phyloP scores from a whole-genome alignment of 1,284 basidiomycete genomes.

The Ceratobasidium sp. region DNA sequence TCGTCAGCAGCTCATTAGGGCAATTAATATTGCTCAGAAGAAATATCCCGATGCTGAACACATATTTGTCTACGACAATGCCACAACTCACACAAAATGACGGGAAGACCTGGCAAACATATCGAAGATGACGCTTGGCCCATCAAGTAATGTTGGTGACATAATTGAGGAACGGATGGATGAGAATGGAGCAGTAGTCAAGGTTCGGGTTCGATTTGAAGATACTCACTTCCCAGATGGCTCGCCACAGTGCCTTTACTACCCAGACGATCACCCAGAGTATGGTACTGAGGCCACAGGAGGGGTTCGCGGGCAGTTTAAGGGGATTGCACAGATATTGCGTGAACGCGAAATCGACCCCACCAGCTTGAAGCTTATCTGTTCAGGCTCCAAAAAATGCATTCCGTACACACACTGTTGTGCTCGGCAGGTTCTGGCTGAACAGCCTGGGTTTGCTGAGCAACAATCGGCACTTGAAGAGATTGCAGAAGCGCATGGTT shows the following conservation, averaged over 20 bases:
- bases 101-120: conserved; percentile 43
- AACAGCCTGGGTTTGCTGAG: conserved; percentile 32
- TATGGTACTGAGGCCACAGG: background rate
- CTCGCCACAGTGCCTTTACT: background rate
- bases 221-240: conserved; percentile 44
- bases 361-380: background rate
- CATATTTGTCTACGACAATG: conserved; percentile 53
- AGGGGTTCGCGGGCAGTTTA: conserved; percentile 46
- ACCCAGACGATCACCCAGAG: background rate
- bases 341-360: conserved; percentile 46
- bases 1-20: conserved; percentile 47
- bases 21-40: conserved; percentile 51
- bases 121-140: too few species aligned
- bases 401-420: conserved; percentile 16
- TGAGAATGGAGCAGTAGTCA: background rate
- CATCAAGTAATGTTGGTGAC: conserved; percentile 48
- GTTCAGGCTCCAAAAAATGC: conserved; percentile 21
- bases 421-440: conserved; percentile 8
- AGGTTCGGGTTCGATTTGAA: conserved; percentile 45
- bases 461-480: conserved; percentile 35
- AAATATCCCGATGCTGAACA: conserved; percentile 48
- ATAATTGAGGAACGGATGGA: conserved; percentile 48
- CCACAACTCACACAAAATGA: conserved; percentile 51
- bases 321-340: conserved; percentile 51
- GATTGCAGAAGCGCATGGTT: background rate